A percentile compares a stretch with the other conserved stretches of the same genome.
Conservation (phyloP, 129 eudicot species). For the Calendula officinalis region DNA sequence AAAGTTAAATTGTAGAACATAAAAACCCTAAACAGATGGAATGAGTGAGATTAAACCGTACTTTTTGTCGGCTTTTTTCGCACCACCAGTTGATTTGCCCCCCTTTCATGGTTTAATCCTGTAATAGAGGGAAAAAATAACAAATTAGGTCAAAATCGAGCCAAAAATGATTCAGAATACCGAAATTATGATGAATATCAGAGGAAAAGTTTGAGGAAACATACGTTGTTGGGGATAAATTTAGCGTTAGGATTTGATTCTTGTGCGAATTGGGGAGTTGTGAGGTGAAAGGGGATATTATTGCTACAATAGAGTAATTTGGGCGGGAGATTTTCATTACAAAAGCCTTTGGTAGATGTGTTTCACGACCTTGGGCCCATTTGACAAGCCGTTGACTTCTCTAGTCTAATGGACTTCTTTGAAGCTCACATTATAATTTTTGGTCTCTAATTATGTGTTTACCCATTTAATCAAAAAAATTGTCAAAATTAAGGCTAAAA, state of each 20-base stretch:
- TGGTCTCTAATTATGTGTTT: too few relatives aligned
- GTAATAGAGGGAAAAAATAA: slow-evolving; percentile 2
- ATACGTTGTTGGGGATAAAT: neutral
- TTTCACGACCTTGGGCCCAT: too few relatives aligned
- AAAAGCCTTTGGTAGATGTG: too few relatives aligned
- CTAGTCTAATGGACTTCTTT: too few relatives aligned
- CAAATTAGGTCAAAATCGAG: slow-evolving; percentile 17
- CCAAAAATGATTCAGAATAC: neutral
- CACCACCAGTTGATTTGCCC: slow-evolving; percentile 51
- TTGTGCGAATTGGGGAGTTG: neutral
- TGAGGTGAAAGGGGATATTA: neutral
- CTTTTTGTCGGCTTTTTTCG: slow-evolving; percentile 43
- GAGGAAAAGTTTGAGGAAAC: neutral
- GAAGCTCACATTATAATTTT: too few relatives aligned
- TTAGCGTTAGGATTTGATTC: slow-evolving; percentile 29
- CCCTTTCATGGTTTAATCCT: slow-evolving; percentile 52
- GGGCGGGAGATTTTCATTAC: slow-evolving; percentile 30
- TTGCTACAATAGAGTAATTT: slow-evolving; percentile 9
- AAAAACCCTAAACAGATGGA: neutral
- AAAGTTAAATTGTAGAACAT: too few relatives aligned
- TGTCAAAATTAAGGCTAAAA: too few relatives aligned
- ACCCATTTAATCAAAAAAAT: too few relatives aligned
- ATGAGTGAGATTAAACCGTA: slow-evolving; percentile 9
- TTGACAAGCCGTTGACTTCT: too few relatives aligned
- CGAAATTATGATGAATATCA: neutral